These are phyloP conservation scores for Alternaria infectoria DNA, from an alignment of 2,329 filamentous ascomycete genomes.

Conservation along the genomic window DNA sequence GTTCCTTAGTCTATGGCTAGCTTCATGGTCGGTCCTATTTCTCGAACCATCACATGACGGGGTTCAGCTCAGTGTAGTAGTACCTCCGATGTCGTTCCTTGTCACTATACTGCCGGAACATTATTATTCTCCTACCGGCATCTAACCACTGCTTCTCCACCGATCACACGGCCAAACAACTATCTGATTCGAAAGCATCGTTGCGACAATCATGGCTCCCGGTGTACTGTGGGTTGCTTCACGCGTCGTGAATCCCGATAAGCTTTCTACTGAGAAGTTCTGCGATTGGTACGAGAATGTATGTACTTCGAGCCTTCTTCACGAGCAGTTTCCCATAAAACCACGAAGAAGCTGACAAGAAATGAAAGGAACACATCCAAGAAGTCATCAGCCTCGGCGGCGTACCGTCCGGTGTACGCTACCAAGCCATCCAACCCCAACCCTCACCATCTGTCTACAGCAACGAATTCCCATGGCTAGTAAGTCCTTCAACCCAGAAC, in stretches of 20 bases:
- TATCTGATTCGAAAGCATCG: not conserved
- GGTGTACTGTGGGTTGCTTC: constrained; percentile 40
- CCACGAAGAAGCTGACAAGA: not conserved
- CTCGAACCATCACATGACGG: not conserved
- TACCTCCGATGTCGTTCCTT: not conserved
- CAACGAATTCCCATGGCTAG: constrained; percentile 27
- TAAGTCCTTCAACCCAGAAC: not conserved
- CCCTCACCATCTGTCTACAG: constrained; percentile 4
- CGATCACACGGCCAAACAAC: not conserved
- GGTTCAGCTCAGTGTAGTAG: not conserved
- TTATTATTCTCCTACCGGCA: not conserved
- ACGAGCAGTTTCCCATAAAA: not conserved
- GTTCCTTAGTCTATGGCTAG: not conserved
- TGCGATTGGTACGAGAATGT: constrained; percentile 39
- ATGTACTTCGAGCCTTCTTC: not conserved
- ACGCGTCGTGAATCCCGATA: constrained; percentile 8
- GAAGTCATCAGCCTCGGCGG: constrained; percentile 32
- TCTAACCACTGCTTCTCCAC: not conserved
- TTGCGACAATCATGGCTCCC: constrained; percentile 19
- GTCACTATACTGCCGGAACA: not conserved
- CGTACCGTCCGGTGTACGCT: constrained; percentile 30
- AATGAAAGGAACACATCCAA: constrained; percentile 19
- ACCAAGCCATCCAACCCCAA: constrained; percentile 23
- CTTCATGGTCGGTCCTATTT: not conserved
- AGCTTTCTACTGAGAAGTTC: constrained; percentile 21